Conservation (phyloP, 371 early-diverging fungal genomes). For the Cokeromyces recurvatus region DNA sequence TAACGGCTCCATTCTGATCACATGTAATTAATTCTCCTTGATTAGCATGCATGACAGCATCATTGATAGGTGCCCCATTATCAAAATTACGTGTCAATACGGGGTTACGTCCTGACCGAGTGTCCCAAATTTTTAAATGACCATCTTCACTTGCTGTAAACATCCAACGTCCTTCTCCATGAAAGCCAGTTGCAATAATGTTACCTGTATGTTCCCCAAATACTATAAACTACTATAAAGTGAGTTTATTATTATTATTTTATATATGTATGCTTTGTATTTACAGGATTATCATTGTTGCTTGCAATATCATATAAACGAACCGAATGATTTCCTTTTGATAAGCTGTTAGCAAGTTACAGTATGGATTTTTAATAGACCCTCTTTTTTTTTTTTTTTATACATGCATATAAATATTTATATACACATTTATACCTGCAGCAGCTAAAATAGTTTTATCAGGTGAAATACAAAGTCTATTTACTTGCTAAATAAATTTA, state of each 20-base stretch:
- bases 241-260: background rate
- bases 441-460: constrained; percentile 92
- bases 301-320: constrained; percentile 83
- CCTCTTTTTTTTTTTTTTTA: too few species aligned
- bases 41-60: constrained; percentile 93
- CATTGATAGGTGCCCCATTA: constrained; percentile 87
- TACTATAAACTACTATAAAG: constrained; percentile 48
- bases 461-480: constrained; percentile 88
- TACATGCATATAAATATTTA: too few species aligned
- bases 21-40: constrained; percentile 93
- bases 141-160: constrained; percentile 93
- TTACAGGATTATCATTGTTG: constrained; percentile 74
- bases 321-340: constrained; percentile 73
- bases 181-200: constrained; percentile 91
- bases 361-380: too few species aligned
- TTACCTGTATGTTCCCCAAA: constrained; percentile 91
- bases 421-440: constrained; percentile 67
- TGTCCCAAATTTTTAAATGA: constrained; percentile 90
- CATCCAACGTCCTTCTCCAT: constrained; percentile 90
- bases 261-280: background rate
- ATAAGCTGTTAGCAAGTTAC: too few species aligned
- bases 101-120: constrained; percentile 52
- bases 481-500: constrained; percentile 97
- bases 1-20: constrained; percentile 90
- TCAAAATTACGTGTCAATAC: constrained; percentile 81